Evolutionary conservation across 176 grass and related monocot genomes (phyloP), one percentile per base, ranked within the genome.

Genomic region (Phyllostachys edulis): DNA sequence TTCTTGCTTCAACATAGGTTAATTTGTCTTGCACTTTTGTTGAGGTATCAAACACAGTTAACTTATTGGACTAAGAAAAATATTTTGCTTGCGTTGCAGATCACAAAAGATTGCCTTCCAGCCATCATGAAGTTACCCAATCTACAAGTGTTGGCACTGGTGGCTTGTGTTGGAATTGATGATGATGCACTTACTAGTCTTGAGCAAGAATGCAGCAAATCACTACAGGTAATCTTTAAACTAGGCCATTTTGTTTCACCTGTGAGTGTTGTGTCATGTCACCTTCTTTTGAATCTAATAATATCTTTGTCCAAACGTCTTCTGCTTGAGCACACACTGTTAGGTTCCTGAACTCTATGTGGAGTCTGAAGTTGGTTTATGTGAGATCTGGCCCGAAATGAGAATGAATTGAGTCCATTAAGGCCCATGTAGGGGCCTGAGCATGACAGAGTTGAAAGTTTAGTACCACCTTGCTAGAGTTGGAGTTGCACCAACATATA

Each of bases 81-180:
- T 71, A 64, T 56, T 42, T 52, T 26, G 51, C 27, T 68, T 52
- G 20, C 37, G 9, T 67, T 79, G 67, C 93, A 98, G 92, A 90
- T 94, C 46, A 90, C 93, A 75, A 87, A 89, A 41, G 66, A 93
- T 14, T 90, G 85, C 51, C 81, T 98, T 73, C 37, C 87, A 63
- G 56, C 85, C 52, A 83, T 93, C 81, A 71, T 91, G 69, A 94
- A 83, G 70, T 81, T 98, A 51, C 93, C 89, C 7, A 79, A 89
- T 52, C 93, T 98, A 17, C 24, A 98, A 69, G 83, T 90, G 54
- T 47, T 98, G 71, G 50, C 62, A 59, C 76, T 98, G 59, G 76
- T 82, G 56, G 93, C 87, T 57, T 95, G 96, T 65, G 14, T 89
- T 21, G 87, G 85, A 17, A 89, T 98, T 20, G 87, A 95, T 85